These are phyloP conservation scores for Mrakia gelida DNA, from an alignment of 768 basidiomycete genomes.

Conservation along the genomic window DNA sequence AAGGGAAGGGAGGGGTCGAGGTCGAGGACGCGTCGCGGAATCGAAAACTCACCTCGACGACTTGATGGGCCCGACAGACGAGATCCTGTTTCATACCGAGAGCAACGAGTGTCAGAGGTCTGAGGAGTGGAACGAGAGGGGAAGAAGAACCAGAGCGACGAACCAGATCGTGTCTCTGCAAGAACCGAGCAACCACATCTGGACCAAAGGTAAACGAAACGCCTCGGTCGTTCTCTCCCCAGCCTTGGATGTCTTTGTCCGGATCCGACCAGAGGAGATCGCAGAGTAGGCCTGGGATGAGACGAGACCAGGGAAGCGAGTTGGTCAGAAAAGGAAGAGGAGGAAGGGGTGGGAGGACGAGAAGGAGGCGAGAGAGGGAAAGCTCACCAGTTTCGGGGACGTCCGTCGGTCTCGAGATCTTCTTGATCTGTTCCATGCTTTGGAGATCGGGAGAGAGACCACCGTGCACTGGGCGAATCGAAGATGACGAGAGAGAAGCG, in stretches of 20 bases:
- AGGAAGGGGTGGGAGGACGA: neutral
- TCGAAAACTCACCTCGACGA: slow-evolving; percentile 59
- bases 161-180: slow-evolving; percentile 99
- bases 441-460: slow-evolving; percentile 71
- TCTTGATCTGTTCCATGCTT: slow-evolving; percentile 99
- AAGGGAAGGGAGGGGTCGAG: neutral
- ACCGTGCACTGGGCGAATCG: slow-evolving; percentile 13
- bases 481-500: too few relatives aligned
- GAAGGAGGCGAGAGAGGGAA: too few relatives aligned
- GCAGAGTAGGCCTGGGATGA: slow-evolving; percentile 75
- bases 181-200: slow-evolving; percentile 94
- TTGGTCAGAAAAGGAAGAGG: neutral
- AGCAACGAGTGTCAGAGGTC: neutral
- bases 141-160: slow-evolving; percentile 47
- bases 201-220: slow-evolving; percentile 99
- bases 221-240: slow-evolving; percentile 98
- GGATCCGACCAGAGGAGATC: slow-evolving; percentile 99
- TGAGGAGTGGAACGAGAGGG: neutral
- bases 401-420: slow-evolving; percentile 98
- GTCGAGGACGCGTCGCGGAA: neutral
- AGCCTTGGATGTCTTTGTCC: slow-evolving; percentile 98
- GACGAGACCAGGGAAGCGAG: slow-evolving; percentile 5
- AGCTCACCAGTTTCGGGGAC: slow-evolving; percentile 90
- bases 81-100: neutral
- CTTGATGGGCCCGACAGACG: slow-evolving; percentile 50